phyloP scores from a whole-genome alignment of 139 green algal species.

The Chlorella vulgaris region DNA sequence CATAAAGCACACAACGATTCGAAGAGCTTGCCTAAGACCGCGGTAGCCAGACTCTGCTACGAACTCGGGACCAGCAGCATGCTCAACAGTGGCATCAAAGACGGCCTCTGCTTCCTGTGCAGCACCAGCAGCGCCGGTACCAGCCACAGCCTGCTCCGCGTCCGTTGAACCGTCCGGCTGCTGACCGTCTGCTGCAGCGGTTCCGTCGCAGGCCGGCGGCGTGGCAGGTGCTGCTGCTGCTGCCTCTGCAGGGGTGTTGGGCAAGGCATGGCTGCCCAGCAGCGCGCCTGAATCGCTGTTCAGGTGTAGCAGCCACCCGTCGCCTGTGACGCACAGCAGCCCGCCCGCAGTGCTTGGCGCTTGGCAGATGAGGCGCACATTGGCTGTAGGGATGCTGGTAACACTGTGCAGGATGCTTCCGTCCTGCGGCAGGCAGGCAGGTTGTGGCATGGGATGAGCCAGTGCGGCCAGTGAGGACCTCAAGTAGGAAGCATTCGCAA shows the following conservation, averaged over 20 bases:
- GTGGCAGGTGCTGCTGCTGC: neutral
- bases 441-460: no score
- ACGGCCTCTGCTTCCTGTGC: neutral
- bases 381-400: neutral
- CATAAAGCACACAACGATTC: neutral
- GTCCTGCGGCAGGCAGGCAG: conserved; percentile 11
- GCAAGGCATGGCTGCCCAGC: neutral
- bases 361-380: conserved; percentile 12
- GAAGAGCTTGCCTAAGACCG: neutral
- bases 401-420: neutral
- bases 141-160: neutral
- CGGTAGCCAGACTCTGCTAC: neutral
- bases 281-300: neutral
- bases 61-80: neutral
- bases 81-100: neutral
- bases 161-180: neutral
- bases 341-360: neutral
- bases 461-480: no score
- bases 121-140: neutral
- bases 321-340: neutral
- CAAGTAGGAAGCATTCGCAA: no score
- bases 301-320: neutral
- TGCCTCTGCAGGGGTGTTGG: neutral
- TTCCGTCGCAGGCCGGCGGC: neutral
- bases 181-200: neutral